These are phyloP conservation scores for Beauveria scarabaeidicola DNA, from an alignment of 2,329 filamentous ascomycete species.

Conservation along the genomic window DNA sequence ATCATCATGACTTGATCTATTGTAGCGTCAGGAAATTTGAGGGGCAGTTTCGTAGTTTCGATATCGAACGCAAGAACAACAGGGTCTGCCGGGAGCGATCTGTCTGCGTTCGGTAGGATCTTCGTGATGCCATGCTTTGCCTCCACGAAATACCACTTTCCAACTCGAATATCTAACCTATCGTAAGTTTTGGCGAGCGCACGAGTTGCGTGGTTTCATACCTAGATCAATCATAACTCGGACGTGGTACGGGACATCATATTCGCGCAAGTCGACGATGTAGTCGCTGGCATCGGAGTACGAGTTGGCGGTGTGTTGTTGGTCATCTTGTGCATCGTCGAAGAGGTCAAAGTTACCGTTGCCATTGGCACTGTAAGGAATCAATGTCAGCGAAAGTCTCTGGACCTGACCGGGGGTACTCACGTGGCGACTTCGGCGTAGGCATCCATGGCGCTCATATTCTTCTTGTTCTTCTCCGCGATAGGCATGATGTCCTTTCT, in stretches of 20 bases:
- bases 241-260: slow-evolving; percentile 98
- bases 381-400: slow-evolving; percentile 12
- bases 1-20: slow-evolving; percentile 99
- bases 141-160: slow-evolving; percentile 95
- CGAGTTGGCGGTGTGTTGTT: slow-evolving; percentile 65
- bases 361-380: slow-evolving; percentile 36
- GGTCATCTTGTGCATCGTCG: slow-evolving; percentile 75
- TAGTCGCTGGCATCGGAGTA: slow-evolving; percentile 90
- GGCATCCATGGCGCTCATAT: slow-evolving; percentile 93
- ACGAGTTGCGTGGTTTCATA: slow-evolving; percentile 24
- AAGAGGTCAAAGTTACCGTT: slow-evolving; percentile 89
- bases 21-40: slow-evolving; percentile 92
- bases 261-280: slow-evolving; percentile 97
- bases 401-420: slow-evolving; percentile 22
- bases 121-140: slow-evolving; percentile 83
- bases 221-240: slow-evolving; percentile 94
- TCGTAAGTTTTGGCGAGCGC: not conserved
- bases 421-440: slow-evolving; percentile 93
- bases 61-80: slow-evolving; percentile 99
- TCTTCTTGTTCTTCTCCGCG: slow-evolving; percentile 94
- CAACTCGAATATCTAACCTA: slow-evolving; percentile 74
- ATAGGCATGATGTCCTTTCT: slow-evolving; percentile 78
- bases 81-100: slow-evolving; percentile 83
- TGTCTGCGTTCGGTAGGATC: slow-evolving; percentile 78
- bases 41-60: slow-evolving; percentile 87